Evolutionary conservation across 768 basidiomycete genomes (phyloP).

Genomic region (Boletus reticuloceps): DNA sequence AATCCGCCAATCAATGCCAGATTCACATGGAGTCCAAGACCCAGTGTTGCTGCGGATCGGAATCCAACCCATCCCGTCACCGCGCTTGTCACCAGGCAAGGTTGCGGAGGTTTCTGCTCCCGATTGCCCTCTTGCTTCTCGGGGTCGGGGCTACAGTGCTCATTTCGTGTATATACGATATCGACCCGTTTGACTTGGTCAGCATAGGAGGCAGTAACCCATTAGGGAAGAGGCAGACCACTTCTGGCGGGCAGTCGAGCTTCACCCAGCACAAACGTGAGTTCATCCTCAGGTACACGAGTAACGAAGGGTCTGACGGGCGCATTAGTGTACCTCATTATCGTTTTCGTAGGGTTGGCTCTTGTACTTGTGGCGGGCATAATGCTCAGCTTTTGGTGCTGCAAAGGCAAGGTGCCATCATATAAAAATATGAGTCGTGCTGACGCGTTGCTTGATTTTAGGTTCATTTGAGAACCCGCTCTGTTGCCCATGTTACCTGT

Average conservation of each 20-base stretch:
- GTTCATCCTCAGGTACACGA: conserved; percentile 11
- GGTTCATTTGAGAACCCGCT: conserved; percentile 60
- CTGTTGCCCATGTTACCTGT: conserved; percentile 71
- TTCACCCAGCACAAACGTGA: conserved; percentile 45
- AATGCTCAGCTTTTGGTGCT: conserved; percentile 66
- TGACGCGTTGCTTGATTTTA: conserved; percentile 17
- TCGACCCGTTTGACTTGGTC: conserved; percentile 21
- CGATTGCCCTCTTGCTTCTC: conserved; percentile 33
- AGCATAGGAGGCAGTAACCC: conserved; percentile 27
- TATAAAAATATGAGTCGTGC: background rate
- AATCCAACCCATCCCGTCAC: conserved; percentile 23
- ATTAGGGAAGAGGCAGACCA: conserved; percentile 27
- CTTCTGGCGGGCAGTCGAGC: conserved; percentile 16
- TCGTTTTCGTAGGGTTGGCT: conserved; percentile 62
- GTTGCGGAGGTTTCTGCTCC: conserved; percentile 35
- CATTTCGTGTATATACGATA: conserved; percentile 31
- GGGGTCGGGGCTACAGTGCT: conserved; percentile 30
- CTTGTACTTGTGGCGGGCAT: conserved; percentile 52
- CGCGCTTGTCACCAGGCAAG: conserved; percentile 32
- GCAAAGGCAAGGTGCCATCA: conserved; percentile 40
- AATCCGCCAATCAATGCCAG: conserved; percentile 22
- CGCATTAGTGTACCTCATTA: conserved; percentile 54
- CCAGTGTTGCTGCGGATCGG: conserved; percentile 21
- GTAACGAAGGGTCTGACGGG: background rate
- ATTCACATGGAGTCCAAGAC: conserved; percentile 18